Evolutionary conservation across 371 early-diverging fungal species (phyloP), one percentile per base, ranked within the genome.

Genomic region (Circinella umbellata): DNA sequence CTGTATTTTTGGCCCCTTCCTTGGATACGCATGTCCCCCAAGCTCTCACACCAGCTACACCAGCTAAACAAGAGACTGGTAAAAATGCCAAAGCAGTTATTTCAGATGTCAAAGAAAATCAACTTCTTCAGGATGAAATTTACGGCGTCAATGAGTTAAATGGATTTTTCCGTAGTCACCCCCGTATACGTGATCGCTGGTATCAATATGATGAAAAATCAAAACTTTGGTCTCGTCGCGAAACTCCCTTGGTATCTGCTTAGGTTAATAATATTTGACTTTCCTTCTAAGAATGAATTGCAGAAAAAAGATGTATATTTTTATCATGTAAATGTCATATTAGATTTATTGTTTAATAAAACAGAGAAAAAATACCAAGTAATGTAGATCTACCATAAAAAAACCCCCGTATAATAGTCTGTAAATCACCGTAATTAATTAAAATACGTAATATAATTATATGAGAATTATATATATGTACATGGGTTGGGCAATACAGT

Each of bases 1-100:
- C 88, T 0, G 73, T 86, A n/a, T 88, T 88, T 65, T 74, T 80
- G 53, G 78, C 82, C 9, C 84, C 86, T 15, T 63, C 76, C 7
- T 49, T 86, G 18, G 70, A 77, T 27, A 79, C 76, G 1, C 73
- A 69, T 47, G 75, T 87, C 51, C 87, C 86, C 1, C 66, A 75
- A 49, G 38, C 77, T 0, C 65, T 69, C 6, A 51, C 4, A 17
- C 17, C 51, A 4, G 5, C 51, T 14, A 61, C 72, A 11, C 17
- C 51, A 4, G 5, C 2, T n/a, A 61, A 70, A 11, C 54, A 63
- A 8, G 36, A 34, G 17, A 27, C 27, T 0, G 65, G 20, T 0
- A 61, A 68, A 47, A 27, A 27, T 27, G 0, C 2, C 27, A 61
- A 61, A 17, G 61, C 47, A 35, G 63, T 75, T 7, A 53, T 73